These are phyloP conservation scores for Malus sieversii DNA, from an alignment of 306 rosid genomes.

Conservation along the genomic window DNA sequence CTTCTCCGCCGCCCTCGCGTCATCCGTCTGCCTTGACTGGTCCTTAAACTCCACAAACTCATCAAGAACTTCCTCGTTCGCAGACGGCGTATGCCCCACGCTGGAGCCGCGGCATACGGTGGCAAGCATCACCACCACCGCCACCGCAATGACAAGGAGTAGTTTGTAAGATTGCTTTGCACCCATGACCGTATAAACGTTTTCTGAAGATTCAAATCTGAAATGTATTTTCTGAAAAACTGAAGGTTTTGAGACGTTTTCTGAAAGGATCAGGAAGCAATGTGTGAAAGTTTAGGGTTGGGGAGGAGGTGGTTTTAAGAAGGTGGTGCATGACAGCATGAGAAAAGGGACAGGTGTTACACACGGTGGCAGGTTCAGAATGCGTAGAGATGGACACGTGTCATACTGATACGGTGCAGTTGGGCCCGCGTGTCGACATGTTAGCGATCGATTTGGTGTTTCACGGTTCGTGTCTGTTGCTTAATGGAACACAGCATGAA, in stretches of 20 bases:
- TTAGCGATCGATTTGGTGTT: not conserved
- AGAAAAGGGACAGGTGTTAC: not conserved
- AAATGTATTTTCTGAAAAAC: not conserved
- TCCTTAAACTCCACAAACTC: slow-evolving; percentile 33
- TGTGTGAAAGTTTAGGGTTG: not conserved
- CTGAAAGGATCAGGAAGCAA: not conserved
- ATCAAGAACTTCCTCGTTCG: slow-evolving; percentile 27
- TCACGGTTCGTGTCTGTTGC: not conserved
- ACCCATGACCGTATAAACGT: slow-evolving; percentile 24
- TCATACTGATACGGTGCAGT: not conserved
- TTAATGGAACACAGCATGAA: not conserved
- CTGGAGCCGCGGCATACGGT: slow-evolving; percentile 22
- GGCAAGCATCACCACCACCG: slow-evolving; percentile 9
- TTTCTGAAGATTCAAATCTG: not conserved
- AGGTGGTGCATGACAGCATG: not conserved
- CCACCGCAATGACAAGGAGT: slow-evolving; percentile 1
- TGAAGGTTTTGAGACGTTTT: not conserved
- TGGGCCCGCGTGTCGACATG: not conserved
- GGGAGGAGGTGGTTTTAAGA: not conserved
- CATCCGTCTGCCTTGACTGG: slow-evolving; percentile 6
- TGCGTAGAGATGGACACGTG: not conserved
- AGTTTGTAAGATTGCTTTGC: slow-evolving; percentile 16
- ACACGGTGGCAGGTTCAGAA: not conserved
- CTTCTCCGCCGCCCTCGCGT: slow-evolving; percentile 27
- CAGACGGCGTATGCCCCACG: slow-evolving; percentile 34